Conservation (phyloP, 2,329 filamentous ascomycete species). For the Pyrenochaeta sp. region DNA sequence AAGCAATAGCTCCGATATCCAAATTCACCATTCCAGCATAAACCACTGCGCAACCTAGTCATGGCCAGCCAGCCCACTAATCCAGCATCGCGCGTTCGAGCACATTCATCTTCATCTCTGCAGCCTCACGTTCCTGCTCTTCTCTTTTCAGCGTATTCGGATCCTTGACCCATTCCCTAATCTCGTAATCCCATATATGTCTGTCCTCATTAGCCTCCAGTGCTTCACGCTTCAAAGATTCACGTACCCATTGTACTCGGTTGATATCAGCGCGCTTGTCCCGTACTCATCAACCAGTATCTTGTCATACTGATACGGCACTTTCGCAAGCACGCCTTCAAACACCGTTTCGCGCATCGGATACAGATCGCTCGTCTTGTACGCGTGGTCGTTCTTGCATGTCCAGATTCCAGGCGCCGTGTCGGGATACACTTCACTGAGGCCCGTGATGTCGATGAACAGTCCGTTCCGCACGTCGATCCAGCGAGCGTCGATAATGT, state of each 20-base stretch:
- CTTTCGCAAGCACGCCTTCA: slow-evolving; percentile 73
- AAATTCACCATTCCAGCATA: slow-evolving; percentile 7
- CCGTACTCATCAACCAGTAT: slow-evolving; percentile 72
- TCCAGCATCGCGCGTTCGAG: slow-evolving; percentile 22
- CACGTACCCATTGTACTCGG: slow-evolving; percentile 66
- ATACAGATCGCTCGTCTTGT: slow-evolving; percentile 74
- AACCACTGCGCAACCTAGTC: slow-evolving; percentile 2
- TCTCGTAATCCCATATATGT: slow-evolving; percentile 66
- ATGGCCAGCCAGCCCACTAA: slow-evolving; percentile 28
- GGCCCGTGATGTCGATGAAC: slow-evolving; percentile 83
- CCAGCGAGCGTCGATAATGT: slow-evolving; percentile 86
- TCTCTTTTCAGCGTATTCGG: slow-evolving; percentile 22
- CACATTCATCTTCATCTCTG: slow-evolving; percentile 17
- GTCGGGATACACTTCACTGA: slow-evolving; percentile 71
- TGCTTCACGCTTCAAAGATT: neutral
- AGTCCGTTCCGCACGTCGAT: slow-evolving; percentile 78
- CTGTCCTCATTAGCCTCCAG: slow-evolving; percentile 47
- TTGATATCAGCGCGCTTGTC: slow-evolving; percentile 65
- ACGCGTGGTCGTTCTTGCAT: slow-evolving; percentile 82
- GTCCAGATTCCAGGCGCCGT: slow-evolving; percentile 71
- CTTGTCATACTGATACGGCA: slow-evolving; percentile 74
- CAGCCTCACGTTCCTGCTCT: slow-evolving; percentile 18
- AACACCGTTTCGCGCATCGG: slow-evolving; percentile 77
- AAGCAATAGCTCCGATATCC: slow-evolving; percentile 3
- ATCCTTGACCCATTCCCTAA: slow-evolving; percentile 66